phyloP scores from a whole-genome alignment of 1,284 basidiomycete species.

The Trametes pubescens region DNA sequence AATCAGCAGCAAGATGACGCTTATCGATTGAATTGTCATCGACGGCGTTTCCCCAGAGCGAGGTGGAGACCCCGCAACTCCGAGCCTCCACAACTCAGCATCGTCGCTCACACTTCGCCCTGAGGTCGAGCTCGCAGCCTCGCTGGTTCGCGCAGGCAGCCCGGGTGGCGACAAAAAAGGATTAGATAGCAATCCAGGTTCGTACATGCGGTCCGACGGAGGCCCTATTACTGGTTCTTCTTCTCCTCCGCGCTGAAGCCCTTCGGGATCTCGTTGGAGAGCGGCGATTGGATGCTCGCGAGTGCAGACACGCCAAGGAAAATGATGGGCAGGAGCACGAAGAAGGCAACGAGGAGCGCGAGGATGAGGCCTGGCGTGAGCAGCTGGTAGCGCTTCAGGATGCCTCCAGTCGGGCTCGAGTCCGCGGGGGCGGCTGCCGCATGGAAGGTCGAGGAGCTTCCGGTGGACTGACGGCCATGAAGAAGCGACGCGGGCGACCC shows the following conservation, averaged over 20 bases:
- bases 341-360: slow-evolving; percentile 71
- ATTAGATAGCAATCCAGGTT: slow-evolving; percentile 20
- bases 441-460: slow-evolving; percentile 27
- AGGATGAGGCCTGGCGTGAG: slow-evolving; percentile 84
- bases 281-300: slow-evolving; percentile 78
- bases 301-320: slow-evolving; percentile 74
- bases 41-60: background rate
- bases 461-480: slow-evolving; percentile 28
- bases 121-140: background rate
- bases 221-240: slow-evolving; percentile 71
- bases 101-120: too few species aligned
- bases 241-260: slow-evolving; percentile 73
- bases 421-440: slow-evolving; percentile 23
- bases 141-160: background rate
- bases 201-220: slow-evolving; percentile 20
- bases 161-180: slow-evolving; percentile 4
- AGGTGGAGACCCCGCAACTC: too few species aligned
- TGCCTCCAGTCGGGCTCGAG: slow-evolving; percentile 56
- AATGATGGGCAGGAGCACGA: slow-evolving; percentile 76
- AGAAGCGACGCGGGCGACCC: slow-evolving; percentile 53
- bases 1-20: background rate
- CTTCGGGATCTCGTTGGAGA: slow-evolving; percentile 70
- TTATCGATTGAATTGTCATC: background rate
- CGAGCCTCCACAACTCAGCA: too few species aligned
- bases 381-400: slow-evolving; percentile 78